These are phyloP conservation scores for Pulveroboletus sp. DNA, from an alignment of 768 basidiomycete genomes.

Conservation along the genomic window DNA sequence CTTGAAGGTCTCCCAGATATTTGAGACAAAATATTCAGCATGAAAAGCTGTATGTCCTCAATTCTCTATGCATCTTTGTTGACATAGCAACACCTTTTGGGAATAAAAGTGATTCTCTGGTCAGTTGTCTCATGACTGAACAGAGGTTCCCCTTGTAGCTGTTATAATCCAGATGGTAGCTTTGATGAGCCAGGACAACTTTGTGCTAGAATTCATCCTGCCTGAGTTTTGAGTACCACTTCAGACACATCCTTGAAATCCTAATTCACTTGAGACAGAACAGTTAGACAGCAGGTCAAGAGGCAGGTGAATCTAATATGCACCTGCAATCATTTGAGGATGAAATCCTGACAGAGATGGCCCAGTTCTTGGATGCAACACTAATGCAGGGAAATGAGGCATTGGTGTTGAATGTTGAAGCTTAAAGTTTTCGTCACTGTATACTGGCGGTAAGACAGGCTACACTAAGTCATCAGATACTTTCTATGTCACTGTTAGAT, in stretches of 20 bases:
- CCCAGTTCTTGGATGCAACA: background rate
- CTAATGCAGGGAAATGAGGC: background rate
- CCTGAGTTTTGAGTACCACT: too few relatives aligned
- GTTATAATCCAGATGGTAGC: background rate
- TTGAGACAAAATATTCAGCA: background rate
- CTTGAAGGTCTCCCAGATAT: too few relatives aligned
- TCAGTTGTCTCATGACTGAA: background rate
- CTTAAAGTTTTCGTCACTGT: background rate
- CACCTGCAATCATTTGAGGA: background rate
- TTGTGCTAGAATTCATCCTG: too few relatives aligned
- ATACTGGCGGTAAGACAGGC: background rate
- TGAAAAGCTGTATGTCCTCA: background rate
- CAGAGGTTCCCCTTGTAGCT: too few relatives aligned
- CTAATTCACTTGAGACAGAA: background rate
- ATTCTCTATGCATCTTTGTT: background rate
- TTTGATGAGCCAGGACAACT: too few relatives aligned
- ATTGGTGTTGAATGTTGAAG: background rate
- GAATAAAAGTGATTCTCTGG: background rate
- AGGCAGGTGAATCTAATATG: background rate
- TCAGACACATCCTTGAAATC: background rate
- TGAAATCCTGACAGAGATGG: background rate
- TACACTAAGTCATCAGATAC: constrained; percentile 16
- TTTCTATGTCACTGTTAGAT: constrained; percentile 16
- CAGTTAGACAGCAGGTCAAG: background rate
- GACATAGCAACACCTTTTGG: background rate